Percentiles rank a stretch among this genome's conserved stretches.
phyloP scores from a whole-genome alignment of 2,329 filamentous ascomycete genomes.

The Fusarium temperatum region DNA sequence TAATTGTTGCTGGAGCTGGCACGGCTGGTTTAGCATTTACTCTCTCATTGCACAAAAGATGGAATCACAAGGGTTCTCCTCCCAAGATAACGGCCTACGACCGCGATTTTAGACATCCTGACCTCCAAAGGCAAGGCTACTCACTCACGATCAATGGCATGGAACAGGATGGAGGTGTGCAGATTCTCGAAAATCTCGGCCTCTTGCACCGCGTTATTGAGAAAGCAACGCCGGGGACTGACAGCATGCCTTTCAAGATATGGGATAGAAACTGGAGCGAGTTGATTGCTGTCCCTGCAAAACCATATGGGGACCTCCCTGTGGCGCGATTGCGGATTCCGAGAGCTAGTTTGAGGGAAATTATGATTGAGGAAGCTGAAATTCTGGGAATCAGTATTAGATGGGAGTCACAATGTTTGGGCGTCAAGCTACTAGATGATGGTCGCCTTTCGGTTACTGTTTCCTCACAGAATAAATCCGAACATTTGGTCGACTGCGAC shows the following conservation, averaged over 20 bases:
- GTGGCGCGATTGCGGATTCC: not conserved
- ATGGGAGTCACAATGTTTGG: not conserved
- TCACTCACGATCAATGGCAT: not conserved
- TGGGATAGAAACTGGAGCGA: not conserved
- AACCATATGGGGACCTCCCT: not conserved
- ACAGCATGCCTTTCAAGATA: not conserved
- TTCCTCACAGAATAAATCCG: not conserved
- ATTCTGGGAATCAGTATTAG: rapidly evolving
- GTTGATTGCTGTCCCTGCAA: not conserved
- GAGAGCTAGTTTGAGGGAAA: not conserved
- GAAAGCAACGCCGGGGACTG: not conserved
- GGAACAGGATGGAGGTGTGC: not conserved
- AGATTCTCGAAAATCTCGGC: not conserved
- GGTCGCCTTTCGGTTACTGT: not conserved
- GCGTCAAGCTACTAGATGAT: not conserved
- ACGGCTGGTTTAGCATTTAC: not conserved
- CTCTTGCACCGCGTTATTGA: not conserved
- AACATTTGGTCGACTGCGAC: not conserved
- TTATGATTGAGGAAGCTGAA: not conserved
- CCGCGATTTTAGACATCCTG: not conserved
- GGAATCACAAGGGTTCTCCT: rapidly evolving
- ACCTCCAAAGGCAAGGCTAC: not conserved
- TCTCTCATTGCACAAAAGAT: not conserved
- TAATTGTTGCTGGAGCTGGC: not conserved
- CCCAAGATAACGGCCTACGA: not conserved